These are phyloP conservation scores for Zopfia rhizophila DNA, from an alignment of 2,329 filamentous ascomycete genomes.

Conservation along the genomic window DNA sequence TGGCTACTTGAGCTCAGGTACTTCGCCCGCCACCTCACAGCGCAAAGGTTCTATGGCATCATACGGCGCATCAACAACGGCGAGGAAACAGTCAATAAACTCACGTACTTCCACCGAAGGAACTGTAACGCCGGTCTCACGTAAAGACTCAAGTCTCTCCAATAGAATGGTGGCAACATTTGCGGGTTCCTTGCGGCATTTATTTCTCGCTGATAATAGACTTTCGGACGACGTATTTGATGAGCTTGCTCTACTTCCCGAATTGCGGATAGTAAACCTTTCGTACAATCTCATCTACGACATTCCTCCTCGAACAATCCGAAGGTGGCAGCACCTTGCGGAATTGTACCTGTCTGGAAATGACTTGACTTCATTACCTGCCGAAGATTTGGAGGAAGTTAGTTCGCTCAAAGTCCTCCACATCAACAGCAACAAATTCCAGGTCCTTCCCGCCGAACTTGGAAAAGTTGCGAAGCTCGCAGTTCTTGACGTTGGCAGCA, in stretches of 20 bases:
- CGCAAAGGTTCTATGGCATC: slow-evolving; percentile 89
- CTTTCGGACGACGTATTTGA: slow-evolving; percentile 96
- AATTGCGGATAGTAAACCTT: slow-evolving; percentile 88
- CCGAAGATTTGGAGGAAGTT: slow-evolving; percentile 92
- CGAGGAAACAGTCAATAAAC: slow-evolving; percentile 82
- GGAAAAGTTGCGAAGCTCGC: slow-evolving; percentile 92
- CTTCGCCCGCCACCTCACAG: slow-evolving; percentile 71
- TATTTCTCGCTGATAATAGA: slow-evolving; percentile 93
- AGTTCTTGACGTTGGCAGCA: slow-evolving; percentile 93
- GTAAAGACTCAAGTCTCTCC: slow-evolving; percentile 91
- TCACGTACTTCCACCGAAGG: slow-evolving; percentile 72
- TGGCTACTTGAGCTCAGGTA: slow-evolving; percentile 78
- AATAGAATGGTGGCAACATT: slow-evolving; percentile 86
- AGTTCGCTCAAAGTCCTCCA: slow-evolving; percentile 89
- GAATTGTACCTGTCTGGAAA: slow-evolving; percentile 97
- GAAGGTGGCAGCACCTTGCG: slow-evolving; percentile 87
- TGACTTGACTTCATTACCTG: slow-evolving; percentile 87
- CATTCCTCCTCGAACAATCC: slow-evolving; percentile 87
- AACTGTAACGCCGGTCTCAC: slow-evolving; percentile 66
- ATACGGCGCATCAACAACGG: slow-evolving; percentile 61
- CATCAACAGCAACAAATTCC: slow-evolving; percentile 98
- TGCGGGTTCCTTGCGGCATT: slow-evolving; percentile 81
- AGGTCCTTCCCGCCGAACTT: slow-evolving; percentile 93
- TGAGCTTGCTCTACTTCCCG: slow-evolving; percentile 82
- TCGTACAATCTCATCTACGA: slow-evolving; percentile 96